Evolutionary conservation across 2,329 filamentous ascomycete genomes (phyloP).

Genomic region (Trichoderma brevicompactum): DNA sequence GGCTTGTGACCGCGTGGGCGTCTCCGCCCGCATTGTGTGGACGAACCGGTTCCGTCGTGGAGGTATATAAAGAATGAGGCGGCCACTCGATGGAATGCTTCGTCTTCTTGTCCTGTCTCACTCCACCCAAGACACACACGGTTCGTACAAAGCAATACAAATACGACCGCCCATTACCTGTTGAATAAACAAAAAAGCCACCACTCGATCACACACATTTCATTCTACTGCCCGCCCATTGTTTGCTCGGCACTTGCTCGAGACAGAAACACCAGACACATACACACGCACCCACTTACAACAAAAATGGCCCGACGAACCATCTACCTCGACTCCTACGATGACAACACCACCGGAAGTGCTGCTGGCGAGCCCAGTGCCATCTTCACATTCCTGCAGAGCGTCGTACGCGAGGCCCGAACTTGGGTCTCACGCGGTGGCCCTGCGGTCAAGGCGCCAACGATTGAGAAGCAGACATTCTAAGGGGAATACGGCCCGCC

Average conservation of each 20-base stretch:
- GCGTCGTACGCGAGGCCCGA: conserved; percentile 26
- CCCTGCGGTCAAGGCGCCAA: conserved; percentile 19
- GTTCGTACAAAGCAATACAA: background rate
- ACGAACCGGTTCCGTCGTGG: background rate
- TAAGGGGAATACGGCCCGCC: background rate
- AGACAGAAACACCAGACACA: background rate
- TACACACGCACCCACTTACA: background rate
- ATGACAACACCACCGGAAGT: background rate
- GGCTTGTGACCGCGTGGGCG: conserved; percentile 11
- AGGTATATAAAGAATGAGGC: conserved; percentile 20
- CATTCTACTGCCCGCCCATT: background rate
- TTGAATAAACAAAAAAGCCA: too few species aligned
- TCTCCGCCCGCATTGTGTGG: background rate
- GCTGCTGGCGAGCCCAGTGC: conserved; percentile 10
- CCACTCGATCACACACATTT: too few species aligned
- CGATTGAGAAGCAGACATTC: conserved; percentile 24
- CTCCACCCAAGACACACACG: background rate
- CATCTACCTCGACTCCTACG: conserved; percentile 29
- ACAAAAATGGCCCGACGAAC: conserved; percentile 28
- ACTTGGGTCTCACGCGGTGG: conserved; percentile 18
- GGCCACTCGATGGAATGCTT: conserved; percentile 1
- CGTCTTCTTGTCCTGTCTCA: background rate
- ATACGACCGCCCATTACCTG: background rate
- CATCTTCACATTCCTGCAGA: conserved; percentile 25
- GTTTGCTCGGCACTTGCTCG: background rate